Evolutionary conservation across 1,139 yeast species (phyloP).

Genomic region (Yamadazyma kanchanaburiensis): DNA sequence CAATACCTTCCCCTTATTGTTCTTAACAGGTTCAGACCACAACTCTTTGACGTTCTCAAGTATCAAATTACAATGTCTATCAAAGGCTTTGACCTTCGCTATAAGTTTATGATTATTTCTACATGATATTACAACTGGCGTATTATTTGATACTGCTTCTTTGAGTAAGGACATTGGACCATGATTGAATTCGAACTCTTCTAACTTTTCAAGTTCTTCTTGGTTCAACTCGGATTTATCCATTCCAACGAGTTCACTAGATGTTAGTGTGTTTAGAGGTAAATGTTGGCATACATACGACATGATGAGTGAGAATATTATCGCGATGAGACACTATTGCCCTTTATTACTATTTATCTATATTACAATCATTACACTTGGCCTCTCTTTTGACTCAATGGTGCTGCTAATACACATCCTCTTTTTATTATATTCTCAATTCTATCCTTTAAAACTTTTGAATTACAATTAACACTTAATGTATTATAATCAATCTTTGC

Average conservation of each 20-base stretch:
- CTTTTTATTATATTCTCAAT: constrained; percentile 76
- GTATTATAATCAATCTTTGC: constrained; percentile 67
- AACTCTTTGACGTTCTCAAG: constrained; percentile 89
- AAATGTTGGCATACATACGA: constrained; percentile 3
- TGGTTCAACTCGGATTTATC: constrained; percentile 80
- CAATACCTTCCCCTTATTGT: constrained; percentile 67
- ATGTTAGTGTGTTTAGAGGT: constrained; percentile 12
- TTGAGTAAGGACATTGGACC: constrained; percentile 91
- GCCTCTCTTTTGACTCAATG: constrained; percentile 35
- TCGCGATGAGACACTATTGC: too few relatives aligned
- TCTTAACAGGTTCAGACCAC: constrained; percentile 74
- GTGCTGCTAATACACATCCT: constrained; percentile 81
- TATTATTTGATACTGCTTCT: constrained; percentile 68
- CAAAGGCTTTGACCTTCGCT: constrained; percentile 91
- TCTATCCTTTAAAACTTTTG: constrained; percentile 76
- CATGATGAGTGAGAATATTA: too few relatives aligned
- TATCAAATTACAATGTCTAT: constrained; percentile 91
- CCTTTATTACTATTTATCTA: constrained; percentile 3
- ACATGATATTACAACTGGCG: constrained; percentile 83
- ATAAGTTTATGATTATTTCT: constrained; percentile 90
- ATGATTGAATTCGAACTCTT: constrained; percentile 84
- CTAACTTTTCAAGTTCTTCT: constrained; percentile 73
- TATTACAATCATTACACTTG: constrained; percentile 1
- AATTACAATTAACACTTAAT: constrained; percentile 70
- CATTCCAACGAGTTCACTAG: constrained; percentile 62